Percentiles rank a stretch among this genome's conserved stretches.
Evolutionary conservation across 2,329 filamentous ascomycete genomes (phyloP).

Genomic region (Penicillium sp.): DNA sequence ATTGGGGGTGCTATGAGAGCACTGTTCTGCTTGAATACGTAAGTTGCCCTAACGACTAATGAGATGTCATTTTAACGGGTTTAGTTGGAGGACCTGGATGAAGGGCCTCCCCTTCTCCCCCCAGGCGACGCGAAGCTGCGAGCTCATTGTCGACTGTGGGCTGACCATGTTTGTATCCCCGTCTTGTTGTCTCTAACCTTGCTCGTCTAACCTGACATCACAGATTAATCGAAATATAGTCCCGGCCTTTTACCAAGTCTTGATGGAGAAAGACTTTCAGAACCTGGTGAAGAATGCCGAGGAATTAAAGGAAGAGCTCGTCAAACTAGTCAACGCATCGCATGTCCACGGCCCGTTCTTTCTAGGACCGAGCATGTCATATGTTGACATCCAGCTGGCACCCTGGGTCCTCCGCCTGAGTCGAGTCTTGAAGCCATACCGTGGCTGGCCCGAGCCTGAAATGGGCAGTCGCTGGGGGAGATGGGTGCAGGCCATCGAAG

Average conservation of each 20-base stretch:
- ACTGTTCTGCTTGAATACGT: constrained; percentile 82
- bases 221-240: constrained; percentile 76
- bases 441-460: constrained; percentile 63
- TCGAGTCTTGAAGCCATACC: constrained; percentile 61
- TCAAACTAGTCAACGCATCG: constrained; percentile 56
- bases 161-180: constrained; percentile 43
- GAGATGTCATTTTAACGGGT: not conserved
- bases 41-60: constrained; percentile 24
- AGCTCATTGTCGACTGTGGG: constrained; percentile 75
- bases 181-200: not conserved
- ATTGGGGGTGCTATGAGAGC: constrained; percentile 80
- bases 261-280: constrained; percentile 60
- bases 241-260: constrained; percentile 69
- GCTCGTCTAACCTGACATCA: too few species aligned
- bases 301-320: constrained; percentile 63
- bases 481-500: constrained; percentile 69
- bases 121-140: constrained; percentile 60
- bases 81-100: constrained; percentile 70
- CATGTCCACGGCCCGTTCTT: constrained; percentile 66
- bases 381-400: constrained; percentile 72
- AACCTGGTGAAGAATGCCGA: constrained; percentile 58
- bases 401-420: constrained; percentile 69
- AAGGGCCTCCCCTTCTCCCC: constrained; percentile 61
- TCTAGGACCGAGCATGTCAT: constrained; percentile 52
- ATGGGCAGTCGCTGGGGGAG: constrained; percentile 61